Evolutionary conservation across 1,139 yeast species (phyloP), one percentile per base, ranked within the genome.

Genomic region (Zygosaccharomyces sapae): DNA sequence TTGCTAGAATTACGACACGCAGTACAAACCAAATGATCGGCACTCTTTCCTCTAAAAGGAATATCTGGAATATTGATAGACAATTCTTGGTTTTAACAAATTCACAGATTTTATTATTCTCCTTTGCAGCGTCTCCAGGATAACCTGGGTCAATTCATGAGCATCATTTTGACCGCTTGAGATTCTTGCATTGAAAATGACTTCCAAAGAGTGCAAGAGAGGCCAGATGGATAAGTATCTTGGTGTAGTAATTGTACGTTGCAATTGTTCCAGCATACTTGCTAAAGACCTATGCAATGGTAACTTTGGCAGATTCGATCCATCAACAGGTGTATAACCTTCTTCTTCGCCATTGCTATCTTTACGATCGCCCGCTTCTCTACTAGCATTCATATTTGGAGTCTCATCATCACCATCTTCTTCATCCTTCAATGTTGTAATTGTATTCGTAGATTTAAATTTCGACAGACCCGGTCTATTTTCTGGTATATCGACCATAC

Each of bases 111-210:
- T 70, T 68, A 8, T 71, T 62, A 55, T 79, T 75, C 62, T 90
- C 97, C 50, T 77, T 48, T 85, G 83, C 47, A 90, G 70, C 0
- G 94, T 83, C 59, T 89, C 96, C 38, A 89, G 70, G 33, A 90
- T 74, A 47, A 87, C 67, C 60, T 87, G 95, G 27, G 92, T 77
- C 52, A 92, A 73, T 61, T 92, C 98, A 57, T 92, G 97, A 0
- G 97, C 96, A 69, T 90, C 97, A 59, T 90, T 96, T 66, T 92
- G 98, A 38, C 80, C 79, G 29, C 89, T 71, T 1, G 95, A 83
- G 30, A 92, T 83, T 55, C 79, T 80, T 5, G 90, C 83, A 50
- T 81, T 77, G 68, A 83, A 86, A n/a, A 86, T 82, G n/a, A 67
- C 67, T 61, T 90, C 97, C 48, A 90, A 68, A 9, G 80, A 81